These are phyloP conservation scores for Reutealis trisperma DNA, from an alignment of 345 rosid species.

Conservation along the genomic window DNA sequence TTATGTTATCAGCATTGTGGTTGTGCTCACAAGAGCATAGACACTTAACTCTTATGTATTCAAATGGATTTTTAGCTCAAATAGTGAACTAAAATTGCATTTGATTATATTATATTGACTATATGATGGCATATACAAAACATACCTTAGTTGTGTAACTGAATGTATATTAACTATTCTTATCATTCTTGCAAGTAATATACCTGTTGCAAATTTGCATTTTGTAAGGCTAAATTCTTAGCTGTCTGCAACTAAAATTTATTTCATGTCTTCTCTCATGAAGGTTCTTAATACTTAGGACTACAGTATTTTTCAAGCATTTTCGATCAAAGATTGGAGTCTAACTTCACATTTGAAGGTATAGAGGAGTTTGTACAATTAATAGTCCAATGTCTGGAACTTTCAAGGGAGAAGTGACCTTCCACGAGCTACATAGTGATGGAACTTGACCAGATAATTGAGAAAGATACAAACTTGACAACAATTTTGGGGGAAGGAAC, in stretches of 20 bases:
- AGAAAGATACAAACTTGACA: constrained; percentile 79
- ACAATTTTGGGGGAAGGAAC: constrained; percentile 85
- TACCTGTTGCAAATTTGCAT: background rate
- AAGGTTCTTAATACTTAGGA: constrained; percentile 66
- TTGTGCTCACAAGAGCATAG: background rate
- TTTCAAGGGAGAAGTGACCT: constrained; percentile 81
- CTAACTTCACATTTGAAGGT: constrained; percentile 74
- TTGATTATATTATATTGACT: too few species aligned
- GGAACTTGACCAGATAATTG: constrained; percentile 74
- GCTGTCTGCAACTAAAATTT: background rate
- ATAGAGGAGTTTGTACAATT: constrained; percentile 70
- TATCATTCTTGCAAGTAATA: background rate
- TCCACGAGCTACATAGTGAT: constrained; percentile 63
- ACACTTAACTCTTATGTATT: too few species aligned
- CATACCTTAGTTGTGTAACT: too few species aligned
- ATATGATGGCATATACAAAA: too few species aligned
- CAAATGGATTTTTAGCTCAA: too few species aligned
- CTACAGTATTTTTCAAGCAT: constrained; percentile 47
- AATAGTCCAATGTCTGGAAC: constrained; percentile 52
- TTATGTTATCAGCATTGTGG: background rate
- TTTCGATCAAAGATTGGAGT: constrained; percentile 67
- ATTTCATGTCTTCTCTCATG: constrained; percentile 5
- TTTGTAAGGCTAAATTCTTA: background rate
- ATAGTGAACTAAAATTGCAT: too few species aligned
- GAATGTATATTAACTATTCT: background rate